Base-by-base conservation (phyloP, 768 basidiomycete species). In the Candolleomyces aberdarensis region DNA sequence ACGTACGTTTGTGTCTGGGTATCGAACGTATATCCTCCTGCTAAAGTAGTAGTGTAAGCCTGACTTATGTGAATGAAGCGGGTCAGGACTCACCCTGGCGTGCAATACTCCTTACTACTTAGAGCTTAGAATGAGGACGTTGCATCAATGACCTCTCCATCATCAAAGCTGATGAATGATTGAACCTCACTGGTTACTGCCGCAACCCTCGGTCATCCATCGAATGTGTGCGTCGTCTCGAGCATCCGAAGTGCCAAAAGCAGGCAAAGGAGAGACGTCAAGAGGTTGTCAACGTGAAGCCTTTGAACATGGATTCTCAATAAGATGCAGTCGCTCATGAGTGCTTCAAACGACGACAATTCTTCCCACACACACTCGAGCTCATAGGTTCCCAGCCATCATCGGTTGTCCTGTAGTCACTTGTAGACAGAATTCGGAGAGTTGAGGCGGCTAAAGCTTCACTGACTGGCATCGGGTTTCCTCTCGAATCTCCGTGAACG, bases 221-320 rank as follows among this genome's bases (percentile, higher is more conserved):
- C 32, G 52, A 70, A 55, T 17, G 70, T 62, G 36, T 67, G 61
- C 1, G 75, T 72, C 0, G 80, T 76, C 31, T 72, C 63, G 6
- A 74, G 43, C 66, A 83, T 71, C 26, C 58, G 65, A 0, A 82
- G 82, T 0, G 81, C 67, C 0, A 84, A 67, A 15, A 75, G 71
- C 10, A 82, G 51, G 3, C 72, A 65, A 0, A 80, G 66, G 1
- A 82, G 68, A 3, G 75, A 67, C 9, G 72, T 72, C 5, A 76
- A 70, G 8, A 84, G 66, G 62, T 72, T 63, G 65, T 83, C 82
- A 44, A 80, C 75, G 63, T 83, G 80, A 0, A 82, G 52, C 13
- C 81, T 84, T 26, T 15, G 52, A 5, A 20, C 3, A 10, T 4
- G 3, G 4, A 53, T 17, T 14, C 10, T 39, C n/a, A 41, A 13